Evolutionary conservation across 257 asterid species (phyloP).

Genomic region (Solanum chiquidenum): DNA sequence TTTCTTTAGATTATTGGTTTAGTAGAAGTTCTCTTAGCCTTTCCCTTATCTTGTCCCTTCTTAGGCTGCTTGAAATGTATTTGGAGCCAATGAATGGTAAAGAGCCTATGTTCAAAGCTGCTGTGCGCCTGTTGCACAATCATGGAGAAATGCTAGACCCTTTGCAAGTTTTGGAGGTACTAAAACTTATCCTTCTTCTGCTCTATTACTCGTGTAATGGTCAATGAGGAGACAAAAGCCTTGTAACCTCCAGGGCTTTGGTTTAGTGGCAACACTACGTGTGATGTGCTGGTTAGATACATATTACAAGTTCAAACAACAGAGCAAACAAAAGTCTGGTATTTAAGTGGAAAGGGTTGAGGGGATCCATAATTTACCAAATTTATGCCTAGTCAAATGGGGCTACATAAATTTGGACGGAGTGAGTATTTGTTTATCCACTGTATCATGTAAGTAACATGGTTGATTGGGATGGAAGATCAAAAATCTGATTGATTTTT

Average conservation of each 20-base stretch:
- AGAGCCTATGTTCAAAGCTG: slow-evolving; percentile 88
- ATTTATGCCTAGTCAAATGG: not conserved
- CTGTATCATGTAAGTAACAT: not conserved
- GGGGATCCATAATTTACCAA: not conserved
- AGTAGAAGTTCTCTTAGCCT: not conserved
- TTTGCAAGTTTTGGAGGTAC: slow-evolving; percentile 80
- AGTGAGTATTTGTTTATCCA: not conserved
- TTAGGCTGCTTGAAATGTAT: slow-evolving; percentile 91
- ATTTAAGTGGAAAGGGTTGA: not conserved
- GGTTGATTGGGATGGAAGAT: not conserved
- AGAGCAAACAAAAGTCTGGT: not conserved
- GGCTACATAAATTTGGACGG: not conserved
- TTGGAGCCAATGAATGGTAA: slow-evolving; percentile 88
- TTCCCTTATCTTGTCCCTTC: not conserved
- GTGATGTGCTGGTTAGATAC: not conserved
- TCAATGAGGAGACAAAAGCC: not conserved
- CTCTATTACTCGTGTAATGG: not conserved
- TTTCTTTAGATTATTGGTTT: slow-evolving; percentile 7
- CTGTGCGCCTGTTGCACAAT: slow-evolving; percentile 85
- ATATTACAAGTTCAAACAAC: not conserved
- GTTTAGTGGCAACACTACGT: not conserved
- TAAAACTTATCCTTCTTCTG: not conserved
- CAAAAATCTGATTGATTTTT: not conserved
- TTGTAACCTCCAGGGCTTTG: not conserved
- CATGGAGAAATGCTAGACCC: slow-evolving; percentile 92